phyloP scores from a whole-genome alignment of 371 early-diverging fungal genomes.

The Syncephalastrum sp. region DNA sequence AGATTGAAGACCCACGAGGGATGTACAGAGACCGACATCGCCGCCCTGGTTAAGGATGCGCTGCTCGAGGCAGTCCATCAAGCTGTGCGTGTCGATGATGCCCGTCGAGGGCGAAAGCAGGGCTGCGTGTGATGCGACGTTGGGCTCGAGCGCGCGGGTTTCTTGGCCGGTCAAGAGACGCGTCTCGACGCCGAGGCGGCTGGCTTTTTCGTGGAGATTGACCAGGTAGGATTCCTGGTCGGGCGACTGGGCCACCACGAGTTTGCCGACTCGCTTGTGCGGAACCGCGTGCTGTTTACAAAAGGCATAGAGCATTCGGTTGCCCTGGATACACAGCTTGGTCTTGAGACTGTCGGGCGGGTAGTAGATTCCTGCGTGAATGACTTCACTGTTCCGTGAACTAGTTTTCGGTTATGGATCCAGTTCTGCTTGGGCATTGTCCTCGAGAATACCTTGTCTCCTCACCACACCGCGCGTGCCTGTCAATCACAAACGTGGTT shows the following conservation, averaged over 20 bases:
- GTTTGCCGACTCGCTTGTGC: conserved; percentile 65
- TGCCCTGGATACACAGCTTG: conserved; percentile 78
- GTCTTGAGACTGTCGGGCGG: conserved; percentile 79
- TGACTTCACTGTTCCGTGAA: conserved; percentile 91
- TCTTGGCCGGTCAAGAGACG: conserved; percentile 51
- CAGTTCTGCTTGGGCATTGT: not conserved
- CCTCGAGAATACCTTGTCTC: conserved; percentile 63
- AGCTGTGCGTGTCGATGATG: conserved; percentile 75
- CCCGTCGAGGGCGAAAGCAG: conserved; percentile 79
- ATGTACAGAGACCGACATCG: conserved; percentile 50
- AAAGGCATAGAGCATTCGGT: conserved; percentile 64
- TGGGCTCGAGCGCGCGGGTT: conserved; percentile 56
- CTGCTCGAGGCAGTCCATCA: conserved; percentile 64
- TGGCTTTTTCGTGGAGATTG: conserved; percentile 59
- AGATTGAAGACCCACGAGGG: conserved; percentile 48
- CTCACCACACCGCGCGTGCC: conserved; percentile 60
- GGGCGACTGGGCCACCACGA: conserved; percentile 73
- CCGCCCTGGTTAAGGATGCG: conserved; percentile 35
- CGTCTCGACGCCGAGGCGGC: conserved; percentile 57
- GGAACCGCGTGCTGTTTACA: conserved; percentile 52
- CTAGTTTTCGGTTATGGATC: conserved; percentile 24
- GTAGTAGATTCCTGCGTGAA: conserved; percentile 91
- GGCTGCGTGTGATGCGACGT: conserved; percentile 52
- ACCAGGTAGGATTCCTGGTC: conserved; percentile 58
- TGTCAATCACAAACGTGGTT: conserved; percentile 65